Evolutionary conservation across 148 eudicot genomes (phyloP).

Genomic region (Vaccinium darrowii): DNA sequence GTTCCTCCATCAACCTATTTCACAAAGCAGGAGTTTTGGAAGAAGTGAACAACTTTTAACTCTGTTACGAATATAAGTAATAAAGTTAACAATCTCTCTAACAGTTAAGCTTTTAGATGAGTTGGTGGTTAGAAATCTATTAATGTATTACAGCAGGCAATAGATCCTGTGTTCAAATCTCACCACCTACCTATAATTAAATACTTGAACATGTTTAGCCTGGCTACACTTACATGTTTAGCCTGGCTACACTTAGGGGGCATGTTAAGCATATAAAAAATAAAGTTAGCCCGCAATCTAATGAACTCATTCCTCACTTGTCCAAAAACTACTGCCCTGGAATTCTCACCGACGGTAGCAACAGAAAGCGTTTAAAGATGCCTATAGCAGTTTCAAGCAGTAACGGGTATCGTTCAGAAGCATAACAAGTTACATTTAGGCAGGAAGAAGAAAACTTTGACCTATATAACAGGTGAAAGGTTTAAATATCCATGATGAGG

Average conservation of each 20-base stretch:
- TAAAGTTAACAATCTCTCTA: too few relatives aligned
- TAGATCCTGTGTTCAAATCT: too few relatives aligned
- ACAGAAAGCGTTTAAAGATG: not conserved
- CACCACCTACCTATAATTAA: too few relatives aligned
- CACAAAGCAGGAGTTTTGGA: not conserved
- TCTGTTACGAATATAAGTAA: too few relatives aligned
- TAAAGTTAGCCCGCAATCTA: too few relatives aligned
- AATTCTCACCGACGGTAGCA: not conserved
- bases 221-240: too few relatives aligned
- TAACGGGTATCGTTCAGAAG: not conserved
- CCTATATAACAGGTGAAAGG: not conserved
- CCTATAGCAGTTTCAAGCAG: not conserved
- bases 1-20: constrained; percentile 92
- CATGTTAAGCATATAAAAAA: too few relatives aligned
- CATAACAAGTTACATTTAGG: not conserved
- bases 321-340: not conserved
- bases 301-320: not conserved
- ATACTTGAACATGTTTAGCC: too few relatives aligned
- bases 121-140: too few relatives aligned
- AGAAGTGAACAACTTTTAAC: not conserved
- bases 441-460: not conserved
- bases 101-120: too few relatives aligned
- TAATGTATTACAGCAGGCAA: too few relatives aligned
- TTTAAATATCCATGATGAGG: constrained; percentile 2
- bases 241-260: too few relatives aligned